phyloP scores from a whole-genome alignment of 1,284 basidiomycete genomes.

The Testicularia cyperi region DNA sequence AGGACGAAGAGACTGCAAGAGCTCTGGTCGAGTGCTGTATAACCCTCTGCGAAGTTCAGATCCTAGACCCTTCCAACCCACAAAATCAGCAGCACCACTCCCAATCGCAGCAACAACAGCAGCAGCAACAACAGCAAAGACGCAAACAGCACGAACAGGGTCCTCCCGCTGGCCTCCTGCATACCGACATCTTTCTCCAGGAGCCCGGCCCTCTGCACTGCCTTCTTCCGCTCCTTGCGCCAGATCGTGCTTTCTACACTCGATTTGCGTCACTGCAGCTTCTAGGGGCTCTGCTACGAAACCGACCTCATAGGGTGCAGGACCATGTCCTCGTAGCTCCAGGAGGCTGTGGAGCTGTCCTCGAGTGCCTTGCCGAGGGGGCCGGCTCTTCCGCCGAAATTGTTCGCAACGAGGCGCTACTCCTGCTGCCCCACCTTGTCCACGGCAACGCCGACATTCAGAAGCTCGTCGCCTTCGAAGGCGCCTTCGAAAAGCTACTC shows the following conservation, averaged over 20 bases:
- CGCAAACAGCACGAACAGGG: conserved; percentile 26
- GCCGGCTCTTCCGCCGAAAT: conserved; percentile 55
- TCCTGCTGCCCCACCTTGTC: conserved; percentile 78
- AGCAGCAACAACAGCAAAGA: conserved; percentile 50
- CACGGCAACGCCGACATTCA: conserved; percentile 90
- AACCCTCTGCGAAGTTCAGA: conserved; percentile 45
- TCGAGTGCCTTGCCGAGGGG: conserved; percentile 66
- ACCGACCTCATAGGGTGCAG: conserved; percentile 75
- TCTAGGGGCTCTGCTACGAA: conserved; percentile 73
- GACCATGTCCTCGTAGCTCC: conserved; percentile 82
- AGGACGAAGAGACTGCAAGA: conserved; percentile 49
- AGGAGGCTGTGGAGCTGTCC: conserved; percentile 70
- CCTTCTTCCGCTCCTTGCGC: conserved; percentile 69
- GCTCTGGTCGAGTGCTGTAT: conserved; percentile 48
- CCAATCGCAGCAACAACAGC: conserved; percentile 69
- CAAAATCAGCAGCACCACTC: conserved; percentile 7
- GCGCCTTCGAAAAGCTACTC: conserved; percentile 93
- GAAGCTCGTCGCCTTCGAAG: conserved; percentile 94
- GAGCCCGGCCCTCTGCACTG: conserved; percentile 74
- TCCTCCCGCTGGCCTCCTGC: conserved; percentile 70
- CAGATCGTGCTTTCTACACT: conserved; percentile 71
- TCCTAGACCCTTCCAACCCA: conserved; percentile 1
- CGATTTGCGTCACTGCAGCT: conserved; percentile 84
- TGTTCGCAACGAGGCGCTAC: conserved; percentile 64
- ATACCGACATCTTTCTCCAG: conserved; percentile 72